phyloP scores from a whole-genome alignment of 1,284 basidiomycete species.

The Dichomitus squalens region DNA sequence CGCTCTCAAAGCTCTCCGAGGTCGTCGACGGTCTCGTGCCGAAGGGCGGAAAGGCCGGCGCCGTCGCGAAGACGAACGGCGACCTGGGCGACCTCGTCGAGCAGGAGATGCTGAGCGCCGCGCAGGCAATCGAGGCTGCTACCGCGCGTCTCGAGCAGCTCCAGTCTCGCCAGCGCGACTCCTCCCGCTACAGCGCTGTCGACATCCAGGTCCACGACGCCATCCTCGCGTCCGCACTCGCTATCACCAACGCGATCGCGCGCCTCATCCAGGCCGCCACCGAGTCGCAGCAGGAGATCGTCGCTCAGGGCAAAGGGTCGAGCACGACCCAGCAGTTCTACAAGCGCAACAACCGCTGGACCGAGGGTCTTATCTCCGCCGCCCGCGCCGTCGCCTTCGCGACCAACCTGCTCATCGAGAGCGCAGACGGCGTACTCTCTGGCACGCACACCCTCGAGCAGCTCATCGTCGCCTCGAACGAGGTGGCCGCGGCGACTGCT shows the following conservation, averaged over 20 bases:
- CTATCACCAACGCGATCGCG: conserved; percentile 94
- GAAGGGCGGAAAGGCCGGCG: conserved; percentile 75
- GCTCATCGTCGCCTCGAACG: conserved; percentile 98
- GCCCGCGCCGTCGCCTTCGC: conserved; percentile 98
- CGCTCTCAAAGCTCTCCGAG: conserved; percentile 86
- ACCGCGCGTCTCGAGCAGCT: conserved; percentile 89
- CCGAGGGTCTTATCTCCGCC: conserved; percentile 97
- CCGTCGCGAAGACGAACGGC: conserved; percentile 75
- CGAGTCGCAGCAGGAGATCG: conserved; percentile 98
- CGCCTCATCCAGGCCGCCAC: conserved; percentile 96
- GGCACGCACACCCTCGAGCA: conserved; percentile 98
- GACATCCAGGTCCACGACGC: conserved; percentile 98
- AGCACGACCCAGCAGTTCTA: conserved; percentile 96
- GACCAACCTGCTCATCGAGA: conserved; percentile 96
- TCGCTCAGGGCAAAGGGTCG: conserved; percentile 91
- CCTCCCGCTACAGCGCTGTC: conserved; percentile 82
- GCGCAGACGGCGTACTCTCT: conserved; percentile 95
- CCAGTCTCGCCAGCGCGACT: conserved; percentile 87
- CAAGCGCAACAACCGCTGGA: conserved; percentile 99
- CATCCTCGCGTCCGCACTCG: conserved; percentile 91
- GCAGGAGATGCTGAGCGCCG: conserved; percentile 94
- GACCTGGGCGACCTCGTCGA: conserved; percentile 97
- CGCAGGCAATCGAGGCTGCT: conserved; percentile 91
- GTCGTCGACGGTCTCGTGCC: conserved; percentile 87
- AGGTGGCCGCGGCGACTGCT: conserved; percentile 95